Evolutionary conservation across 1,139 yeast genomes (phyloP), one percentile per base, ranked within the genome.

Genomic region (Blastobotrys aristatus): DNA sequence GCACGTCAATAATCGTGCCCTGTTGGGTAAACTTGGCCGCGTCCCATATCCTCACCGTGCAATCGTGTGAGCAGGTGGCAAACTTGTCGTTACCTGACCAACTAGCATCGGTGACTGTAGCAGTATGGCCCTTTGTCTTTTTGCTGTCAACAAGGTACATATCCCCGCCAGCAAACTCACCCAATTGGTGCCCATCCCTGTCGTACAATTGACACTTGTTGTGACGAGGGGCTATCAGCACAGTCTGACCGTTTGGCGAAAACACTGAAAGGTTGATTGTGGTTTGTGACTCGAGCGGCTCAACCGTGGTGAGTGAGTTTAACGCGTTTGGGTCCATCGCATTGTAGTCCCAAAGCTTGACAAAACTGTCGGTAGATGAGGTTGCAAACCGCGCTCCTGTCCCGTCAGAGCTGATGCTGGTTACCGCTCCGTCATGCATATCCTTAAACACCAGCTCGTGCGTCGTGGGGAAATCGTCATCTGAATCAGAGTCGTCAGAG

Each of bases 1-100:
- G 53, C 16, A 65, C 57, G 24, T 63, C 61, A 36, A 68, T 61
- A 14, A 66, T 65, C 4, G 60, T 52, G 43, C 56, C 56, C 45
- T 66, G 67, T 14, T 57, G 42, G 10, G 57, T 52, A 14, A 56
- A 47, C 14, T 57, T 50, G 18, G 53, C 47, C 4, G 54, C 54
- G 47, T 67, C 69, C 72, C 72, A 68, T 13, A 68, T 53, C 13
- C 72, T 54, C 3, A 69, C 57, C 0, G 73, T 68, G 2, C 66
- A 61, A 47, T 68, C 72, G 3, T 50, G 50, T 1, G 66, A 56
- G 0, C 59, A 51, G 0, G 72, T 68, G 6, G 59, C 58, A 49
- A 68, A 68, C 3, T n/a, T 26, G 1, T 67, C 66, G 34, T 58
- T 55, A 18, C 18, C 26, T 3, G 3, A 3, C 72, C 72, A 68